phyloP scores from a whole-genome alignment of 805 yeast species.

The Debaryomyces prosopidis region DNA sequence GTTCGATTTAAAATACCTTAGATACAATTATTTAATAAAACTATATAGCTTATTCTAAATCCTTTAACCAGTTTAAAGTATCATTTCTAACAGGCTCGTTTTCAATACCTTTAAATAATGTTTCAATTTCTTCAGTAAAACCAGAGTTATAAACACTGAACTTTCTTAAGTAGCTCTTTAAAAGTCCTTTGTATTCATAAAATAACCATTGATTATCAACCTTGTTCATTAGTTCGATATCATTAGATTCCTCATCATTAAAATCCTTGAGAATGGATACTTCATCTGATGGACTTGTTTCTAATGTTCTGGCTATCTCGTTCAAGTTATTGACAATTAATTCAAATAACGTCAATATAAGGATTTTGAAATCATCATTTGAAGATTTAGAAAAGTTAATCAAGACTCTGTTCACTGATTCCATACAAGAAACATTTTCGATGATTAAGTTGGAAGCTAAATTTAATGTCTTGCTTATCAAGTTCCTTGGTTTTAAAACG shows the following conservation, averaged over 20 bases:
- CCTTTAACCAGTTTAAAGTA: conserved; percentile 19
- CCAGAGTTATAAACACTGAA: conserved; percentile 17
- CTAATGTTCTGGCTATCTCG: conserved; percentile 15
- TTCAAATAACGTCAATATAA: conserved; percentile 16
- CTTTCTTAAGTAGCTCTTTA: conserved; percentile 38
- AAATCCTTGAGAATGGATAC: conserved; percentile 27
- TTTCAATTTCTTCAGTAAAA: conserved; percentile 15
- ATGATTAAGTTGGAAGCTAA: conserved; percentile 33
- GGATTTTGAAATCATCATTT: conserved; percentile 5
- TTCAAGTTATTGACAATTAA: conserved; percentile 34
- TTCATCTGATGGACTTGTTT: conserved; percentile 12
- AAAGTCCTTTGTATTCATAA: conserved; percentile 42
- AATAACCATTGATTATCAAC: conserved; percentile 43
- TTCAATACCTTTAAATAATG: conserved; percentile 16
- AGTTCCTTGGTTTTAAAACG: conserved; percentile 28
- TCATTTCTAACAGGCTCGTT: conserved; percentile 23
- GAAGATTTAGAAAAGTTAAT: conserved; percentile 16
- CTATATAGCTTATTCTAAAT: conserved; percentile 6
- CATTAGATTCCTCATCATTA: conserved; percentile 23
- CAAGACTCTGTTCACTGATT: conserved; percentile 38
- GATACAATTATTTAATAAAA: background rate
- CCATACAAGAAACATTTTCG: conserved; percentile 45
- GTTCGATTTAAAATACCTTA: background rate
- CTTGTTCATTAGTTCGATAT: conserved; percentile 20
- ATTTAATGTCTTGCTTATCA: conserved; percentile 28